Conservation (phyloP, 352 stramenopile genomes). For the Phytopythium ostracodes region DNA sequence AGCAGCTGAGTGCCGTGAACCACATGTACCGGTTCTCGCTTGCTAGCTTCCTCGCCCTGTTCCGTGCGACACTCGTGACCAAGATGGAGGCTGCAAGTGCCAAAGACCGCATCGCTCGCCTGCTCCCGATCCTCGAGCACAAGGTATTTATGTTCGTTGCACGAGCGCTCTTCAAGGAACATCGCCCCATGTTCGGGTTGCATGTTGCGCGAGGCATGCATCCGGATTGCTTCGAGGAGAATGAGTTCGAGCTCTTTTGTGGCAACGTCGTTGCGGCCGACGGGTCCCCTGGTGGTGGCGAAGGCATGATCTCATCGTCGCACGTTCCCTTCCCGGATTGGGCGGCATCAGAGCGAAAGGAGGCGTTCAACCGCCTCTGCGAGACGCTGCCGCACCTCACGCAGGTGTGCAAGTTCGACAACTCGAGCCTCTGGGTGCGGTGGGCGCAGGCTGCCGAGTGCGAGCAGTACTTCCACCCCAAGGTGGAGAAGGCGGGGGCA, state of each 20-base stretch:
- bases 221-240: conserved; percentile 87
- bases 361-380: conserved; percentile 75
- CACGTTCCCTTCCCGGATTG: conserved; percentile 52
- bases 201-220: conserved; percentile 94
- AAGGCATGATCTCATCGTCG: conserved; percentile 2
- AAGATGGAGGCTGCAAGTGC: conserved; percentile 78
- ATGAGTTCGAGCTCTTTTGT: conserved; percentile 93
- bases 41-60: conserved; percentile 85
- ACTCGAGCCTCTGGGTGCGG: conserved; percentile 81
- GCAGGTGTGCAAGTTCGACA: conserved; percentile 80
- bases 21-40: conserved; percentile 97
- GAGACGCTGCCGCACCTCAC: conserved; percentile 69
- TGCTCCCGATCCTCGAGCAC: conserved; percentile 87
- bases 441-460: conserved; percentile 89
- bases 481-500: conserved; percentile 61
- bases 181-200: conserved; percentile 92
- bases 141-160: conserved; percentile 92
- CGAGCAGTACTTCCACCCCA: conserved; percentile 89
- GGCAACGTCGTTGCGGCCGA: conserved; percentile 39
- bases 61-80: conserved; percentile 74
- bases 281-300: not conserved
- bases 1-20: conserved; percentile 86
- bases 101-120: conserved; percentile 71
- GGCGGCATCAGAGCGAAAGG: conserved; percentile 81
- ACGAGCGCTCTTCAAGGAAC: conserved; percentile 91